These are phyloP conservation scores for Recurvomyces mirabilis DNA, from an alignment of 495 filamentous ascomycete genomes.

Conservation along the genomic window DNA sequence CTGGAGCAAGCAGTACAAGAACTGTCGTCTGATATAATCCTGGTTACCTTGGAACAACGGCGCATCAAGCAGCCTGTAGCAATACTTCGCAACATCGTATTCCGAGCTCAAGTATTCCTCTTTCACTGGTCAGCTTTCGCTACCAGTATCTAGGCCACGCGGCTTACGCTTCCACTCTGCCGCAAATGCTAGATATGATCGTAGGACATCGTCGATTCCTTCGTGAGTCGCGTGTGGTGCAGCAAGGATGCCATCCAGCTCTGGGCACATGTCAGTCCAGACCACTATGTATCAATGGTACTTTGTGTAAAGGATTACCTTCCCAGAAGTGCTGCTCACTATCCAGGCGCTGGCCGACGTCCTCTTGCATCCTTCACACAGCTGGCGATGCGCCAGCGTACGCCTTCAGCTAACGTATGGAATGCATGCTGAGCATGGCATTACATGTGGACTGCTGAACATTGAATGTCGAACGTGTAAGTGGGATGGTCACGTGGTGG, in stretches of 20 bases:
- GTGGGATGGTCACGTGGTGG: too few relatives aligned
- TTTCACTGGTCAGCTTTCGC: slow-evolving; percentile 22
- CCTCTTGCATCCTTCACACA: slow-evolving; percentile 41
- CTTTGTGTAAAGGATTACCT: slow-evolving; percentile 43
- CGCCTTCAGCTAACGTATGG: slow-evolving; percentile 2
- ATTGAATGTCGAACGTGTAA: too few relatives aligned
- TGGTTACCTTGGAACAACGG: slow-evolving; percentile 58
- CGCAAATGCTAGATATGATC: slow-evolving; percentile 70
- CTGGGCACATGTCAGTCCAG: slow-evolving; percentile 34
- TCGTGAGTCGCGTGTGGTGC: slow-evolving; percentile 61
- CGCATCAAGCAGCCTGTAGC: slow-evolving; percentile 68
- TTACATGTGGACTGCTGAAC: not conserved
- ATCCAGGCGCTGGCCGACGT: slow-evolving; percentile 58
- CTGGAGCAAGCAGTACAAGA: slow-evolving; percentile 83
- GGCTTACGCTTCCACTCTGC: slow-evolving; percentile 57
- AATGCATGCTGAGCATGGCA: slow-evolving; percentile 4
- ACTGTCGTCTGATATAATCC: slow-evolving; percentile 84
- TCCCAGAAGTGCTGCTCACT: slow-evolving; percentile 89
- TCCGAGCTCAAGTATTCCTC: slow-evolving; percentile 75
- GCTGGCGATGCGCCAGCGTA: slow-evolving; percentile 15
- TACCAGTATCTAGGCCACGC: not conserved
- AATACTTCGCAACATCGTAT: slow-evolving; percentile 74
- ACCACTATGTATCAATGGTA: not conserved
- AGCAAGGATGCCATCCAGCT: slow-evolving; percentile 70
- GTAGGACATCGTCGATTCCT: slow-evolving; percentile 74